Evolutionary conservation across 345 rosid species (phyloP).

Genomic region (Populus euphratica): DNA sequence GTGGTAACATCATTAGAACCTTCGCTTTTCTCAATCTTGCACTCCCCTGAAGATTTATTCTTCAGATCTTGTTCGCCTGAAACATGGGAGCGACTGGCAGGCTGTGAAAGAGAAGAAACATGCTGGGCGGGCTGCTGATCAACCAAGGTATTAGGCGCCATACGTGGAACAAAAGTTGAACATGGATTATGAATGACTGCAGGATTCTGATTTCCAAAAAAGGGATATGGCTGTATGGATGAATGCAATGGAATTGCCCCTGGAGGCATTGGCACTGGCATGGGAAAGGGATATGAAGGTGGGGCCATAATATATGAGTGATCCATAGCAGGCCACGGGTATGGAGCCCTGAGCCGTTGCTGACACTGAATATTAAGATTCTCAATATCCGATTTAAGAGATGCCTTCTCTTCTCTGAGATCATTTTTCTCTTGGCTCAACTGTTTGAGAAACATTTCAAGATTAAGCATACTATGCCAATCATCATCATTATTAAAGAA

Average conservation of each 20-base stretch:
- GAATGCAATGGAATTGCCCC: slow-evolving; percentile 83
- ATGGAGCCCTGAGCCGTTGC: slow-evolving; percentile 61
- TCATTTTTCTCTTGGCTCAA: slow-evolving; percentile 85
- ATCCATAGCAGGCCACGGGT: slow-evolving; percentile 68
- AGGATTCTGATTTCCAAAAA: slow-evolving; percentile 67
- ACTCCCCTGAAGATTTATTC: slow-evolving; percentile 54
- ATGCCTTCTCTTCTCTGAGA: slow-evolving; percentile 78
- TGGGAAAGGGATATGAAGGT: slow-evolving; percentile 57
- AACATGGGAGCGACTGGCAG: slow-evolving; percentile 34
- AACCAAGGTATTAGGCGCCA: slow-evolving; percentile 49
- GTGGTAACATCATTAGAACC: slow-evolving; percentile 69
- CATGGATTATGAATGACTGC: slow-evolving; percentile 60
- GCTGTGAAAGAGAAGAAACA: slow-evolving; percentile 38
- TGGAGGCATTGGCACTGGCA: slow-evolving; percentile 74
- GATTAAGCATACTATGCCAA: background rate
- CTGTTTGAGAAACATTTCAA: slow-evolving; percentile 31
- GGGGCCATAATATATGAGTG: slow-evolving; percentile 78
- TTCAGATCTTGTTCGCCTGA: slow-evolving; percentile 46
- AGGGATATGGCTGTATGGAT: slow-evolving; percentile 69
- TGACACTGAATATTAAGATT: slow-evolving; percentile 71
- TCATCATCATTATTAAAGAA: background rate
- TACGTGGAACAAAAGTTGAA: slow-evolving; percentile 63
- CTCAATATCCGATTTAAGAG: slow-evolving; percentile 69
- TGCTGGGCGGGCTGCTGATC: slow-evolving; percentile 57
- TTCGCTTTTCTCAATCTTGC: slow-evolving; percentile 48